Evolutionary conservation across 495 filamentous ascomycete species (phyloP), one percentile per base, ranked within the genome.

Genomic region (Venustampulla echinocandica): DNA sequence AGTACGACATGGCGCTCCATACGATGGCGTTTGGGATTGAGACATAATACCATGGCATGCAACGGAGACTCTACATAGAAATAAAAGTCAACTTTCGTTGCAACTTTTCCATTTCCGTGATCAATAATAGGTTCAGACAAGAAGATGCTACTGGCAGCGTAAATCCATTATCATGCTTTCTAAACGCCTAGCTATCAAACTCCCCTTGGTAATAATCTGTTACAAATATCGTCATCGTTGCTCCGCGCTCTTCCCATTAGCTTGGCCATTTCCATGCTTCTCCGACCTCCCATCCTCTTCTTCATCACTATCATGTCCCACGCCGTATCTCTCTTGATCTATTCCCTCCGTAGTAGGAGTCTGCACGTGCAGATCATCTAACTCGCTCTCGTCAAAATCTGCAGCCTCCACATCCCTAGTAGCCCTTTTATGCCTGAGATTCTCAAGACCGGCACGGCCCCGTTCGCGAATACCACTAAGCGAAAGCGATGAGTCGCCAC

Each of bases 381-480:
- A 58, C 61, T 94, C 86, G 33, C 75, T 75, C 64, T 96, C 92
- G 54, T 97, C 89, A 66, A 92, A 97, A 60, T 90, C 88, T 10
- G 70, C 82, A 13, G 84, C 82, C 63, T 95, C 88, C 24, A 95
- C 64, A 61, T 90, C 86, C 21, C 69, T 60, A 30, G 44, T 52
- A 2, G 57, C 61, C 22, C 58, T 50, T 46, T 75, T 76, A 42
- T 71, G 68, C 36, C 78, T 71, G 46, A 74, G 71, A 25, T 58
- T 60, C 48, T 78, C 70, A 20, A 77, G 56, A 6, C 65, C 51
- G 47, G 59, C 48, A 20, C 50, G 52, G 19, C 59, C 65, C 34
- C 63, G 40, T 28, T 56, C 42, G 38, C 57, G 32, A 43, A 56
- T 48, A 30, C 60, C 54, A 17, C 48, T 49, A 24, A 55, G 15